A percentile compares a stretch with the other conserved stretches of the same genome.
phyloP scores from a whole-genome alignment of 768 basidiomycete genomes.

The Phlebiopsis flavidoalba region DNA sequence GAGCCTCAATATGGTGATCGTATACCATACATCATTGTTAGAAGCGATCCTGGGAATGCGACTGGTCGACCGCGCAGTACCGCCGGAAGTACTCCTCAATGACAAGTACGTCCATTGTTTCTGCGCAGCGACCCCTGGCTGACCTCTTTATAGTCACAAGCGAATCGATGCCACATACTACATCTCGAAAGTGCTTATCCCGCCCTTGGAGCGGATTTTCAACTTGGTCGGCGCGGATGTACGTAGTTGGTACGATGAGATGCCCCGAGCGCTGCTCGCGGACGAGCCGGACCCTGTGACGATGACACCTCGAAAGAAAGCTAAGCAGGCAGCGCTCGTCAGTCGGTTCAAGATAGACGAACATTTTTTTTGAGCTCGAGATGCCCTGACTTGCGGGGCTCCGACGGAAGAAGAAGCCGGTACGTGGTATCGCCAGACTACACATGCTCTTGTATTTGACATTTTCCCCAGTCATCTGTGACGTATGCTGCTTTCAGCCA shows the following conservation, averaged over 20 bases:
- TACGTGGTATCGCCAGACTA: slow-evolving; percentile 18
- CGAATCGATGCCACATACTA: slow-evolving; percentile 89
- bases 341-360: slow-evolving; percentile 59
- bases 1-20: slow-evolving; percentile 93
- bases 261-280: slow-evolving; percentile 59
- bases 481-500: slow-evolving; percentile 46
- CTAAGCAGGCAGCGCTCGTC: slow-evolving; percentile 23
- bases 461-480: slow-evolving; percentile 42
- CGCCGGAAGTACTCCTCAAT: slow-evolving; percentile 65
- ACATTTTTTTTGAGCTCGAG: slow-evolving; percentile 73
- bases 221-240: slow-evolving; percentile 89
- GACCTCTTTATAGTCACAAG: slow-evolving; percentile 40
- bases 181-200: slow-evolving; percentile 81
- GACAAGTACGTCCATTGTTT: slow-evolving; percentile 44
- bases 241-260: slow-evolving; percentile 78
- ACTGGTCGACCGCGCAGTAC: slow-evolving; percentile 70
- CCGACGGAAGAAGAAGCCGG: slow-evolving; percentile 42
- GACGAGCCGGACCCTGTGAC: slow-evolving; percentile 31
- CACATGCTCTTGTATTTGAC: background rate
- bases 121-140: background rate
- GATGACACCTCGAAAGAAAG: slow-evolving; percentile 31
- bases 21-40: slow-evolving; percentile 82
- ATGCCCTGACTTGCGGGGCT: slow-evolving; percentile 65
- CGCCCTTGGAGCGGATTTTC: slow-evolving; percentile 87
- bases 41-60: slow-evolving; percentile 54